Base-by-base conservation (phyloP, 2,329 filamentous ascomycete genomes). In the Botrytis squamosa region DNA sequence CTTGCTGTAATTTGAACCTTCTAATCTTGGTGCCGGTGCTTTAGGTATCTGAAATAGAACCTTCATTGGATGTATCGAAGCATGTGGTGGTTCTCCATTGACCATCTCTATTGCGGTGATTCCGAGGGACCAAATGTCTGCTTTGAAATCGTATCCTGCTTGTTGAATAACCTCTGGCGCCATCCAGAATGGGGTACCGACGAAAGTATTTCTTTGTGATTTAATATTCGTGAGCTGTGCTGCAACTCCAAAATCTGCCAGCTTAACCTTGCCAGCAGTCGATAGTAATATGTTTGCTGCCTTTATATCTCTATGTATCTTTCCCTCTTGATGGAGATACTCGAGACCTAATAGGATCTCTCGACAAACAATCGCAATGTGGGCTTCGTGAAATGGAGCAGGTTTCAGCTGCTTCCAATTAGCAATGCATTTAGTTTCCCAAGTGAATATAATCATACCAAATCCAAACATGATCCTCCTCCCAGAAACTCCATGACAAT, bases 401-500 rank as follows among this genome's bases (percentile, higher is more conserved):
- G 95, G 93, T 90, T 97, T 97, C 76, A 98, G 86, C 93, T 96
- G 80, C 29, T 38, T 72, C 33, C 65, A 36, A 74, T 80, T 70
- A 80, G 75, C 71, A 65, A 38, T 72, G 62, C 33, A 49, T 42
- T 38, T 29, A 49, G 40, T 55, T 63, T 29, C 60, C 67, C 44
- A 14, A 64, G n/a, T 25, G 44, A 36, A 64, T 33, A 25, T 60
- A 49, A 29, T n/a, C 86, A 79, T 88, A 97, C 93, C 86, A 99
- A 83, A 82, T 99, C 96, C 77, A 98, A 87, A 82, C 96, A 98
- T 29, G 96, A 98, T 59, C 96, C 96, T 76, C 96, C 96, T 9
- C 96, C 96, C 18, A 99, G 86, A 81, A 92, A 99, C 83, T 99
- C 96, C 96, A 99, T 99, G 74, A 98, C 94, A 81, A 99, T 99